Base-by-base conservation (phyloP, 129 eudicot species). In the Artemisia tridentata region DNA sequence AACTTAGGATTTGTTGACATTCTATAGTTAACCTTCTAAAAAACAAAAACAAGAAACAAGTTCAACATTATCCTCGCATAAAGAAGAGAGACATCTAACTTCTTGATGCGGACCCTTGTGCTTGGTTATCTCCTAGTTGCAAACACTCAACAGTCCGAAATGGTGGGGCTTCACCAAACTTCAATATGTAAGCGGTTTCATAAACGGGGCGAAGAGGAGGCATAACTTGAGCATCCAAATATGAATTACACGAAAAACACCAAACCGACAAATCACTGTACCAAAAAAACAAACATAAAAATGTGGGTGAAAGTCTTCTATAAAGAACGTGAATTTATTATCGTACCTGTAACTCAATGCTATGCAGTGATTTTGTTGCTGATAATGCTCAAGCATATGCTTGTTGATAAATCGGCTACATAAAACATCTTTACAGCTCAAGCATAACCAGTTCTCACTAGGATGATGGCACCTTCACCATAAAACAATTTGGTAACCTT, bases 261-360 rank as follows among this genome's bases (percentile, higher is more conserved):
- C 98, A 93, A 56, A 93, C 96, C 4, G 98, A 93, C 9, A 93
- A 77, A 79, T 93, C 98, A 71, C 98, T 93, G 88, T 68, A 72
- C 34, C 78, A 68, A 74, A 57, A 31, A 53, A 50, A 23, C 31
- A 29, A 63, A 11, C 49, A 20, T 17, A 76, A 48, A 49, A 20
- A 29, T 7, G 43, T 34, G 43, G 45, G 45, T 2, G 9, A 7
- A 38, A 38, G 45, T 38, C 45, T 38, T 38, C 10, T 38, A 38
- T 7, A 38, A 1, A 38, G 45, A 51, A 9, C 15, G 43, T 2
- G 31, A n/a, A 31, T 61, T 63, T 50, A 13, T 56, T 25, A 54
- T 25, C 51, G 21, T 59, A 89, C 98, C 98, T 93, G 88, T 77
- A 93, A 78, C 98, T 93, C 17, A 93, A 79, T 8, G 97, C 98